Conservation (phyloP, 1,139 yeast species). For the Lodderomyces orthopsilosis region DNA sequence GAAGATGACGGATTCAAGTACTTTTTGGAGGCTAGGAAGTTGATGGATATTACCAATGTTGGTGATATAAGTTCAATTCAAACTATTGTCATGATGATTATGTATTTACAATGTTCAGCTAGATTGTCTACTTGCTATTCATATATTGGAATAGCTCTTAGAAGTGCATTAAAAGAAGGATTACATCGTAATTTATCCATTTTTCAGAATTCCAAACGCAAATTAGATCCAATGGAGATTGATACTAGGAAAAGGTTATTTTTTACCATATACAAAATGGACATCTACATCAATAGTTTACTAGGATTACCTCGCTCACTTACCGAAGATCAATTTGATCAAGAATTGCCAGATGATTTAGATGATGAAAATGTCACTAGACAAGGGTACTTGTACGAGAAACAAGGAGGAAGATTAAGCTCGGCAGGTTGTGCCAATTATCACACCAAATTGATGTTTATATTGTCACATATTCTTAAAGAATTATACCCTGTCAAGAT, state of each 20-base stretch:
- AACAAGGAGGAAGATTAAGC: slow-evolving; percentile 50
- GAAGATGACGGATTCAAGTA: slow-evolving; percentile 82
- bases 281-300: slow-evolving; percentile 84
- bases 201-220: slow-evolving; percentile 46
- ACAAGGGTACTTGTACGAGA: slow-evolving; percentile 41
- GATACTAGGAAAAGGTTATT: slow-evolving; percentile 84
- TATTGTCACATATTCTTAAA: slow-evolving; percentile 42
- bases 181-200: slow-evolving; percentile 69
- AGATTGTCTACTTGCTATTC: slow-evolving; percentile 87
- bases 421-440: slow-evolving; percentile 83
- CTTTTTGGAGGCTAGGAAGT: slow-evolving; percentile 76
- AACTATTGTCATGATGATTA: slow-evolving; percentile 67
- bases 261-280: slow-evolving; percentile 90
- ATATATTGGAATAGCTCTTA: slow-evolving; percentile 85
- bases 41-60: slow-evolving; percentile 59
- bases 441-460: slow-evolving; percentile 67
- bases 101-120: slow-evolving; percentile 88
- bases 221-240: slow-evolving; percentile 75
- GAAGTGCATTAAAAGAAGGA: slow-evolving; percentile 87
- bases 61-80: slow-evolving; percentile 55
- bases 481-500: slow-evolving; percentile 44
- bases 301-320: slow-evolving; percentile 80
- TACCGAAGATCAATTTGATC: slow-evolving; percentile 82
- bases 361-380: slow-evolving; percentile 87
- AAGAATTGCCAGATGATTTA: slow-evolving; percentile 77